Percentiles rank a stretch among this genome's conserved stretches.
These are phyloP conservation scores for Verbena officinalis DNA, from an alignment of 257 asterid species.

Conservation along the genomic window DNA sequence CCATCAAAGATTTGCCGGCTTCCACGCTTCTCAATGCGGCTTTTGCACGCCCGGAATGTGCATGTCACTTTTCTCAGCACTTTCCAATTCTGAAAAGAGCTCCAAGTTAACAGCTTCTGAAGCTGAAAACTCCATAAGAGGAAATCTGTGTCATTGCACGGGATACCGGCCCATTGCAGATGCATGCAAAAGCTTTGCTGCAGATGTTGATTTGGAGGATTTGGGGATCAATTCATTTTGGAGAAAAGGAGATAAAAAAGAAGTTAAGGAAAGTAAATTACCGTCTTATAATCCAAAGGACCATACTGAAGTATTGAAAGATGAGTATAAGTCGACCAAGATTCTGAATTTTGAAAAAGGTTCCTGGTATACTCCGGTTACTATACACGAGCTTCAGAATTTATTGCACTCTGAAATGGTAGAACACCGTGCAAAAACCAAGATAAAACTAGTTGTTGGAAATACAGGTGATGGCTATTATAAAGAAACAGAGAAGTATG, in stretches of 20 bases:
- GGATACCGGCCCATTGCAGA: constrained; percentile 82
- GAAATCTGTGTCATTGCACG: constrained; percentile 74
- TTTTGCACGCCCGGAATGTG: constrained; percentile 83
- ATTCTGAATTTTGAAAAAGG: constrained; percentile 31
- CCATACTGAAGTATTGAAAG: constrained; percentile 30
- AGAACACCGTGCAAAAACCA: constrained; percentile 21
- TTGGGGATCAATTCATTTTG: constrained; percentile 67
- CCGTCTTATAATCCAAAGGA: constrained; percentile 46
- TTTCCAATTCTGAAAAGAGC: constrained; percentile 51
- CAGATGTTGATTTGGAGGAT: constrained; percentile 71
- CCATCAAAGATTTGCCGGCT: constrained; percentile 72
- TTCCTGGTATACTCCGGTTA: constrained; percentile 56
- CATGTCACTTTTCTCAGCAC: constrained; percentile 66
- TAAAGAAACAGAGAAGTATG: constrained; percentile 43
- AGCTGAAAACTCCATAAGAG: constrained; percentile 64
- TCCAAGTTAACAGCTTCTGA: constrained; percentile 62
- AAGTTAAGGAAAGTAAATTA: constrained; percentile 34
- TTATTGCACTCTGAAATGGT: constrained; percentile 33
- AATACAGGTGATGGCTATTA: constrained; percentile 58
- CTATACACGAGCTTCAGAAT: constrained; percentile 46
- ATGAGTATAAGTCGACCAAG: constrained; percentile 21
- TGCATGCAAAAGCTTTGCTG: constrained; percentile 74
- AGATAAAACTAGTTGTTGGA: constrained; percentile 50
- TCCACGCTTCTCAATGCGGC: constrained; percentile 83
- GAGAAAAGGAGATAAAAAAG: constrained; percentile 49